Evolutionary conservation across 139 green algal genomes (phyloP), one percentile per base, ranked within the genome.

Genomic region (Eudorina sp.): DNA sequence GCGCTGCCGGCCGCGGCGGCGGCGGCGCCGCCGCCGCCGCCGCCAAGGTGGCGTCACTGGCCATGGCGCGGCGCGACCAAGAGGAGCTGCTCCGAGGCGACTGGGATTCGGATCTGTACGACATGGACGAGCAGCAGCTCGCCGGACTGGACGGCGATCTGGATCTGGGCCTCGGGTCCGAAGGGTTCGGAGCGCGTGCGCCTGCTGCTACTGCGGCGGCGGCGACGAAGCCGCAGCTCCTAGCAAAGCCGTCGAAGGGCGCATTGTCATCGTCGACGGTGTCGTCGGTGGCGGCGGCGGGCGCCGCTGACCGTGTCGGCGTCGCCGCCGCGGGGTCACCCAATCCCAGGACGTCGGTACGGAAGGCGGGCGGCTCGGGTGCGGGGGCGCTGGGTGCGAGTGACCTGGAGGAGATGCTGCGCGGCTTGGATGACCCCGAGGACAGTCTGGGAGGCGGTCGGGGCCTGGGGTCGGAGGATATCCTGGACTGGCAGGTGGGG

Each of bases 91-190:
- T 84, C 23, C 41, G 19, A 4, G 77, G 53, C 40, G 53, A 53
- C 36, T 84, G 77, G 77, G 66, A 75, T 14, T 25, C n/a, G 31
- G 66, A 75, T 21, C 31, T 75, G 66, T 46, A 48, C 66, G 31
- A 29, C 66, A 18, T 45, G 66, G 66, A 75, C 66, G 66, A 75
- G 66, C 34, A 75, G 66, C 34, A 75, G 38, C 36, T 21, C 36
- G 31, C 16, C 66, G 66, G 38, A 25, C 46, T 36, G n/a, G n/a
- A 58, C 25, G 43, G 6, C 21, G 23, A 19, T 58, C 8, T 21
- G 7, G 68, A n/a, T 76, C 36, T 31, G 11, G 36, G 38, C 68
- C 5, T n/a, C 13, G 68, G 18, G 36, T n/a, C 36, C 8, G 11
- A 38, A 31, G 36, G 36, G 5, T 36, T n/a, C n/a, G n/a, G n/a